Conservation (phyloP, 2,329 filamentous ascomycete genomes). For the Trichoderma guizhouense region DNA sequence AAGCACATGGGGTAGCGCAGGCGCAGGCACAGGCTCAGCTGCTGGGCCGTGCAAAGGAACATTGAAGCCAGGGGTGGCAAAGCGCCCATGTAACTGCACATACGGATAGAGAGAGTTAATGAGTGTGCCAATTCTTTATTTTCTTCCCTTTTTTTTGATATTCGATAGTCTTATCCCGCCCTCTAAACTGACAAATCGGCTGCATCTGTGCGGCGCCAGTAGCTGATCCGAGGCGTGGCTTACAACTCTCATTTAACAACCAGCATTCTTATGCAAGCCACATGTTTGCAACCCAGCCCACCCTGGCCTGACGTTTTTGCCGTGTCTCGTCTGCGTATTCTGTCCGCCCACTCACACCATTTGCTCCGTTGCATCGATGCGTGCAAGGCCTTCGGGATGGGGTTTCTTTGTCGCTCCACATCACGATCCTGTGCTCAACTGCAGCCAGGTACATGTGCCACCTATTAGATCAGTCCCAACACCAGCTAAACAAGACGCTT, state of each 20-base stretch:
- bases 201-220: neutral
- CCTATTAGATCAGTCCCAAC: neutral
- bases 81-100: neutral
- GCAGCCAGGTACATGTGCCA: neutral
- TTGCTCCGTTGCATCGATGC: neutral
- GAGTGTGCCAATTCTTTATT: neutral
- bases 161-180: slow-evolving; percentile 3
- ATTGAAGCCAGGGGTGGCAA: neutral
- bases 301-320: neutral
- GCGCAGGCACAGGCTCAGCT: neutral
- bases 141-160: neutral
- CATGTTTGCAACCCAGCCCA: slow-evolving; percentile 11
- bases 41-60: neutral
- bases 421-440: neutral
- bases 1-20: neutral
- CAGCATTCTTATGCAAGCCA: slow-evolving; percentile 18
- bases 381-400: slow-evolving; percentile 8
- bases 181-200: neutral
- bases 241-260: slow-evolving; percentile 12
- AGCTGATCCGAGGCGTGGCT: neutral
- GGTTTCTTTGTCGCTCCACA: slow-evolving; percentile 7
- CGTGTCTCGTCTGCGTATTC: neutral
- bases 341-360: slow-evolving; percentile 2
- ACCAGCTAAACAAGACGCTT: neutral
- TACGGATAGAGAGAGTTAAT: neutral